A percentile compares a stretch with the other conserved stretches of the same genome.
phyloP scores from a whole-genome alignment of 2,329 filamentous ascomycete genomes.

The Catunica adiposa region DNA sequence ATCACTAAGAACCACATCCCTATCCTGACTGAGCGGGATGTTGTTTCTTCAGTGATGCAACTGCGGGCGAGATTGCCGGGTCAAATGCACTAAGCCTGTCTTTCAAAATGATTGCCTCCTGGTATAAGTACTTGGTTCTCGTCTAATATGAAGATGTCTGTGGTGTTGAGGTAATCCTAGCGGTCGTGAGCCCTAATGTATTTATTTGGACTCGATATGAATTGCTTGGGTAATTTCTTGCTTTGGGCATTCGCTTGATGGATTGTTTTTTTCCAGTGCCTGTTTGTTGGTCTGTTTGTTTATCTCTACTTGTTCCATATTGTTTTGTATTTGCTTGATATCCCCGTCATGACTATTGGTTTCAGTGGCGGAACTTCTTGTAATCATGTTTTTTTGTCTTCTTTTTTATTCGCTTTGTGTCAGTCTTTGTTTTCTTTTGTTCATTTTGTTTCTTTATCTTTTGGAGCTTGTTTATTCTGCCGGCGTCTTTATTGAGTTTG shows the following conservation, averaged over 20 bases:
- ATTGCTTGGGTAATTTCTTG: background rate
- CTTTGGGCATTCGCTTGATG: background rate
- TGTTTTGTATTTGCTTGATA: constrained; percentile 9
- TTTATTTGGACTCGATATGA: background rate
- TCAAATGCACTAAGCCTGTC: background rate
- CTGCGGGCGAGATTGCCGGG: constrained; percentile 10
- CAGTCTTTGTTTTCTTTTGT: background rate
- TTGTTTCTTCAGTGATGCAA: constrained; percentile 1
- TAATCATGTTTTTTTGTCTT: constrained; percentile 14
- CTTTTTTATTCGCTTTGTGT: background rate
- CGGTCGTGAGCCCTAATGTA: no score
- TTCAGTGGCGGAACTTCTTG: constrained; percentile 4
- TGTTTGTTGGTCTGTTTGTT: background rate
- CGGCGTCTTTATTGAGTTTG: background rate
- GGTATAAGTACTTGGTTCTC: background rate
- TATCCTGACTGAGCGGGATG: background rate
- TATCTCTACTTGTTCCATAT: no score
- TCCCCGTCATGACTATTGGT: constrained; percentile 2
- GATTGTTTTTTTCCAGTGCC: background rate
- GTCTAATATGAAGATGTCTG: background rate
- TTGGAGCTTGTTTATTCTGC: background rate
- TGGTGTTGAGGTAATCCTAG: background rate
- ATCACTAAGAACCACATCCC: constrained; percentile 9
- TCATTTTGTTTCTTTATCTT: constrained; percentile 1
- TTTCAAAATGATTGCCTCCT: background rate